These are phyloP conservation scores for Sisymbrium irio DNA, from an alignment of 345 rosid genomes.

Conservation along the genomic window DNA sequence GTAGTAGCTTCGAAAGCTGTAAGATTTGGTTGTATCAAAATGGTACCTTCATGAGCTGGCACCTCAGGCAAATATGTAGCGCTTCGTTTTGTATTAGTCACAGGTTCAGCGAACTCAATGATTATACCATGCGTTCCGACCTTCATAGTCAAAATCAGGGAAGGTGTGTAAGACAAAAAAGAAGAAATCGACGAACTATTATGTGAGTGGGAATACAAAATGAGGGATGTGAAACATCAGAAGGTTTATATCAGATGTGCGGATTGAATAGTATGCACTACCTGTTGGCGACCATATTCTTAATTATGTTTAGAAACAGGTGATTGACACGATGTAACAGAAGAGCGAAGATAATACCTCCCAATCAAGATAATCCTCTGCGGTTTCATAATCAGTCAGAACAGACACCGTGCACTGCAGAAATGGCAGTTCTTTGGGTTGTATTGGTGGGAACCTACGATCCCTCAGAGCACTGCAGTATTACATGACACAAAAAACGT, in stretches of 20 bases:
- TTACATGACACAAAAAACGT: background rate
- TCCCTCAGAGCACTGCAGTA: conserved; percentile 88
- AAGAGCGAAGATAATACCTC: conserved; percentile 55
- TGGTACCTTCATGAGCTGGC: conserved; percentile 87
- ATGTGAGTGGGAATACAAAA: background rate
- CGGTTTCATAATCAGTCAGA: conserved; percentile 74
- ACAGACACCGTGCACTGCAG: conserved; percentile 94
- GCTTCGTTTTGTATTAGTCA: conserved; percentile 56
- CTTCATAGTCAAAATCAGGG: conserved; percentile 38
- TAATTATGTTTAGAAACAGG: background rate
- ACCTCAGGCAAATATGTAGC: conserved; percentile 98
- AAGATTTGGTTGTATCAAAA: background rate
- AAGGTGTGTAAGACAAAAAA: background rate
- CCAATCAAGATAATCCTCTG: conserved; percentile 87
- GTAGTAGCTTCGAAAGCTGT: too few species aligned
- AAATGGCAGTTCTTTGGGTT: conserved; percentile 82
- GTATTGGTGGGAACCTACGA: conserved; percentile 93
- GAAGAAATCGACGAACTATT: background rate
- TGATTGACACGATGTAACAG: background rate
- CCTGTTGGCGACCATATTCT: background rate
- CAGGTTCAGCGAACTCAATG: conserved; percentile 86
- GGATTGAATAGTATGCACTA: background rate
- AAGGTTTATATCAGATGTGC: background rate
- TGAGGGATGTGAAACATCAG: background rate
- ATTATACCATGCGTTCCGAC: conserved; percentile 91